Percentiles rank a stretch among this genome's conserved stretches.
Conservation (phyloP, 2,329 filamentous ascomycete species). For the Colletotrichum tropicale region DNA sequence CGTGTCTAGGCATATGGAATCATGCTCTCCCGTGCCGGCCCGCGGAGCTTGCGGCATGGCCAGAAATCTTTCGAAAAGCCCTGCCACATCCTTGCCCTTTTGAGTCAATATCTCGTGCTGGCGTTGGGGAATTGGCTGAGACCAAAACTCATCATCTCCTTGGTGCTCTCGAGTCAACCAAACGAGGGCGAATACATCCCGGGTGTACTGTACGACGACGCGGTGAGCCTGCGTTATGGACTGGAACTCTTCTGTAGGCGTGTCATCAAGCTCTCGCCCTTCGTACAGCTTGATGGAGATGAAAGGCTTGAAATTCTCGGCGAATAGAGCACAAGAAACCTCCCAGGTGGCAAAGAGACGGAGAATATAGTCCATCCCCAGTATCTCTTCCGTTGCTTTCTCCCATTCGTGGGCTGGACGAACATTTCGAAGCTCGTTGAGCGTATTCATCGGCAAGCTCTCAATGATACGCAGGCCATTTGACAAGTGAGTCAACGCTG, state of each 20-base stretch:
- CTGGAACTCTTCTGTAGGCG: conserved; percentile 6
- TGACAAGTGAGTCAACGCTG: conserved; percentile 29
- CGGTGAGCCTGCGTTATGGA: conserved; percentile 22
- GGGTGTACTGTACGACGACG: conserved; percentile 24
- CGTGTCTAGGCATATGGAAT: conserved; percentile 13
- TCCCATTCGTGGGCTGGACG: neutral
- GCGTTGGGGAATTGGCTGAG: conserved; percentile 10
- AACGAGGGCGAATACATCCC: conserved; percentile 24
- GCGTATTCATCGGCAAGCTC: conserved; percentile 25
- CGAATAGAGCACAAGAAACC: conserved; percentile 23
- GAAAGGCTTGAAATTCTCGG: conserved; percentile 22
- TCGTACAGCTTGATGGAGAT: conserved; percentile 22
- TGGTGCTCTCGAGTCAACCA: conserved; percentile 21
- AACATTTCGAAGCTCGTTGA: neutral
- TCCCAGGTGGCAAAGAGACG: conserved; percentile 27
- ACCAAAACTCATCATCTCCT: conserved; percentile 20
- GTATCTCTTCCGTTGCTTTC: neutral
- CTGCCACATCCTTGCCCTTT: conserved; percentile 10
- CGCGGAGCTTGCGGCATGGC: neutral
- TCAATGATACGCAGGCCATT: conserved; percentile 35
- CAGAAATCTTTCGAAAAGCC: conserved; percentile 18
- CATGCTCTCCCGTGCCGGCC: neutral
- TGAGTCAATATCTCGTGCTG: conserved; percentile 24
- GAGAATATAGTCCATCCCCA: conserved; percentile 25
- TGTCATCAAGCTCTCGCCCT: conserved; percentile 18